A percentile compares a stretch with the other conserved stretches of the same genome.
phyloP scores from a whole-genome alignment of 345 rosid species.

The Ailanthus altissimus region DNA sequence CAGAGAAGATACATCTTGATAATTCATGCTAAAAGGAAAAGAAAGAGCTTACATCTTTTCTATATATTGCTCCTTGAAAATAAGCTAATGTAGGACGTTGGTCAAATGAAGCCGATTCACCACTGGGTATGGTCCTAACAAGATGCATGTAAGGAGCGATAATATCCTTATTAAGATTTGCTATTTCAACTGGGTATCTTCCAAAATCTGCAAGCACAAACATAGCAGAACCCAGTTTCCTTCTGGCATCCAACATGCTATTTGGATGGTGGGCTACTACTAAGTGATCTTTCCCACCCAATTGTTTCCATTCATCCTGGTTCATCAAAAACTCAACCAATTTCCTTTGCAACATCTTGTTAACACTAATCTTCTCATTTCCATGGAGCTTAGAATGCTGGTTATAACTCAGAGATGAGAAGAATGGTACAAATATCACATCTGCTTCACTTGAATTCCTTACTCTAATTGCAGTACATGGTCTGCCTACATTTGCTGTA shows the following conservation, averaged over 20 bases:
- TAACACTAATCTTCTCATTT: slow-evolving; percentile 49
- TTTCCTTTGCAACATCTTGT: slow-evolving; percentile 66
- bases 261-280: slow-evolving; percentile 89
- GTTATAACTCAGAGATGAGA: slow-evolving; percentile 80
- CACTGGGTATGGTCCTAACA: slow-evolving; percentile 50
- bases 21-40: background rate
- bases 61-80: slow-evolving; percentile 88
- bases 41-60: slow-evolving; percentile 78
- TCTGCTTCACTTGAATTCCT: slow-evolving; percentile 65
- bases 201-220: slow-evolving; percentile 96
- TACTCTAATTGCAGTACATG: slow-evolving; percentile 62
- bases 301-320: slow-evolving; percentile 62
- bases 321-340: slow-evolving; percentile 50
- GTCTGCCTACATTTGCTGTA: slow-evolving; percentile 39
- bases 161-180: slow-evolving; percentile 74
- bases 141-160: slow-evolving; percentile 90
- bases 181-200: slow-evolving; percentile 65
- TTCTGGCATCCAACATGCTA: slow-evolving; percentile 64
- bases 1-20: slow-evolving; percentile 1
- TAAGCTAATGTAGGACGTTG: slow-evolving; percentile 66
- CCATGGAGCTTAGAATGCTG: slow-evolving; percentile 65
- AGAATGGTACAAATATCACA: slow-evolving; percentile 78
- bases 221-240: slow-evolving; percentile 71
- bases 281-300: slow-evolving; percentile 63
- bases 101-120: slow-evolving; percentile 61